These are phyloP conservation scores for Friedmanniomyces simplex DNA, from an alignment of 495 filamentous ascomycete genomes.

Conservation along the genomic window DNA sequence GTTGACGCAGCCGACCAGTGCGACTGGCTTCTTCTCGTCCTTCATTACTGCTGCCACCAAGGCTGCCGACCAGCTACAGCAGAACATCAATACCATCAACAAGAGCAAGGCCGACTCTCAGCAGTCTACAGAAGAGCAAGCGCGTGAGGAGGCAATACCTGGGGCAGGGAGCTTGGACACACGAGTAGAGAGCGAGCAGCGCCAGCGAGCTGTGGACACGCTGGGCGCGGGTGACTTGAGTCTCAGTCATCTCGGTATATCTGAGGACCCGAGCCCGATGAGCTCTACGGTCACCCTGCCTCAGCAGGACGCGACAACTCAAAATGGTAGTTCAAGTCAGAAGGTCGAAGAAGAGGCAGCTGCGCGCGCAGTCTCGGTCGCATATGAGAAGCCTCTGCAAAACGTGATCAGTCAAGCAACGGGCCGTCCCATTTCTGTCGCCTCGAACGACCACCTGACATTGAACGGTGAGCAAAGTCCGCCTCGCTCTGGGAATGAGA, in stretches of 20 bases:
- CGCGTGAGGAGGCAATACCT: slow-evolving; percentile 29
- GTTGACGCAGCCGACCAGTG: slow-evolving; percentile 31
- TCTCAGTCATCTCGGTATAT: slow-evolving; percentile 68
- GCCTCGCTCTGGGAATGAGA: slow-evolving; percentile 59
- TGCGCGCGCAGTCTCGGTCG: slow-evolving; percentile 49
- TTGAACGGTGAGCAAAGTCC: slow-evolving; percentile 31
- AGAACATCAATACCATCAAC: slow-evolving; percentile 52
- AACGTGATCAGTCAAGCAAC: slow-evolving; percentile 13
- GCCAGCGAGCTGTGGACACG: slow-evolving; percentile 66
- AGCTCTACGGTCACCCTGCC: slow-evolving; percentile 37
- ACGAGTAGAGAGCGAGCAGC: slow-evolving; percentile 31
- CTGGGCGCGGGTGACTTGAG: slow-evolving; percentile 81
- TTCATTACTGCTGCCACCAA: slow-evolving; percentile 91
- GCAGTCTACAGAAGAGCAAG: slow-evolving; percentile 26
- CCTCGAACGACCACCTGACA: slow-evolving; percentile 22
- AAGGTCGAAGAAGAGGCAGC: slow-evolving; percentile 48
- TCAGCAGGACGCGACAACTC: slow-evolving; percentile 29
- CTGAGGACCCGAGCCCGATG: slow-evolving; percentile 42
- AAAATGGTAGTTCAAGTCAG: slow-evolving; percentile 41
- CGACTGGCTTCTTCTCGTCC: slow-evolving; percentile 77
- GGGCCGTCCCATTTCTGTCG: slow-evolving; percentile 24
- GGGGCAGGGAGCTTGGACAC: slow-evolving; percentile 18
- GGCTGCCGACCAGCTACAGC: slow-evolving; percentile 78
- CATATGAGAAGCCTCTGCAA: slow-evolving; percentile 42
- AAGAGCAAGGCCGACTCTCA: slow-evolving; percentile 20